phyloP scores from a whole-genome alignment of 2,329 filamentous ascomycete genomes.

The Fusarium graminum region DNA sequence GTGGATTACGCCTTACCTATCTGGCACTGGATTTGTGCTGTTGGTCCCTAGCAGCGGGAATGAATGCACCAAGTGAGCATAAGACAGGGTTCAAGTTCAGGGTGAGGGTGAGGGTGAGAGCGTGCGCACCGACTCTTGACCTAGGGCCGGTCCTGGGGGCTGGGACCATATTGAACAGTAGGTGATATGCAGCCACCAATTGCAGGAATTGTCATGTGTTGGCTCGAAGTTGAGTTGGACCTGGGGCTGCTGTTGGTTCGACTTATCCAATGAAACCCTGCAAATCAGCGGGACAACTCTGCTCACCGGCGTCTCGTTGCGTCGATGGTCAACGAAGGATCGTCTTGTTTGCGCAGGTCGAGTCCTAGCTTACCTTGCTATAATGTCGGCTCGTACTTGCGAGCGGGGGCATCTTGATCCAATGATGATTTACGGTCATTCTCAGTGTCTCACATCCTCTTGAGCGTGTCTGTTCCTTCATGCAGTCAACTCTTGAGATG shows the following conservation, averaged over 20 bases:
- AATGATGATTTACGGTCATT: not conserved
- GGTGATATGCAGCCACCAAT: constrained; percentile 41
- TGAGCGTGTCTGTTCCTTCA: not conserved
- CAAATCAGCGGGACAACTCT: constrained; percentile 35
- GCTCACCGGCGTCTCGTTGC: constrained; percentile 35
- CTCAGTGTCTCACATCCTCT: not conserved
- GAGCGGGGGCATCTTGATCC: constrained; percentile 8
- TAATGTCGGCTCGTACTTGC: constrained; percentile 11
- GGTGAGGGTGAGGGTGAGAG: constrained; percentile 14
- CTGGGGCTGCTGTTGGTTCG: constrained; percentile 40
- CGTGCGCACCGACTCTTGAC: constrained; percentile 23
- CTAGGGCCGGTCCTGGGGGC: constrained; percentile 45
- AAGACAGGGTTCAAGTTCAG: no score
- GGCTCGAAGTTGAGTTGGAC: constrained; percentile 4
- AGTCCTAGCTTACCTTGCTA: constrained; percentile 24
- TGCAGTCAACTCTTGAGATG: not conserved
- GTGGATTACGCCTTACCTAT: constrained; percentile 27
- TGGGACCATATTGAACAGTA: constrained; percentile 18
- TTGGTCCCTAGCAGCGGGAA: constrained; percentile 44
- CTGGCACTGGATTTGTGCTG: constrained; percentile 34
- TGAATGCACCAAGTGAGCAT: constrained; percentile 26
- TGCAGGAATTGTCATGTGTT: not conserved
- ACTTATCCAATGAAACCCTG: constrained; percentile 25
- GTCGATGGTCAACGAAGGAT: constrained; percentile 38
- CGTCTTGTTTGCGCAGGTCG: constrained; percentile 13